These are phyloP conservation scores for Pythium plurisporium DNA, from an alignment of 352 stramenopile species.

Conservation along the genomic window DNA sequence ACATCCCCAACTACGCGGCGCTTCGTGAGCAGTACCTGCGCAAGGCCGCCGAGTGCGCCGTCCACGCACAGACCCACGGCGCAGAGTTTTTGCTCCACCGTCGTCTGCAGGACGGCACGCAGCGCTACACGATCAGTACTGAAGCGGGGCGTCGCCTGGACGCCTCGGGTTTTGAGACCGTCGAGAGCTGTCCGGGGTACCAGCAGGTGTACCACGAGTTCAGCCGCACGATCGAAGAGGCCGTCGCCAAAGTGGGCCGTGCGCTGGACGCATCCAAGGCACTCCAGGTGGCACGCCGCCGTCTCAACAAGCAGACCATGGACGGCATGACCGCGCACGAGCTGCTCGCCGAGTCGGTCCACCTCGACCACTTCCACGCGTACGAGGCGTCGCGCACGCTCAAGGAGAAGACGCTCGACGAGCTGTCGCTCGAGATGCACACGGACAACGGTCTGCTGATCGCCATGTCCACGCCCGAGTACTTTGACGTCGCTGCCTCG, in stretches of 20 bases:
- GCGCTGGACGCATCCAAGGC: constrained; percentile 53
- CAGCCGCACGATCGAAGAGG: constrained; percentile 47
- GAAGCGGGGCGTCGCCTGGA: constrained; percentile 44
- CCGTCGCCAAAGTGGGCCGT: constrained; percentile 47
- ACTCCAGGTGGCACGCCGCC: constrained; percentile 34
- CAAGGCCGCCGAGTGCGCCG: constrained; percentile 53
- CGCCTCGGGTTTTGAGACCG: constrained; percentile 33
- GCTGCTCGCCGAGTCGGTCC: constrained; percentile 61
- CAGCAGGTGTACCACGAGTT: constrained; percentile 49
- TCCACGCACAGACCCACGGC: constrained; percentile 39
- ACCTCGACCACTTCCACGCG: constrained; percentile 79
- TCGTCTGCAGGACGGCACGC: constrained; percentile 61
- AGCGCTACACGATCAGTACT: constrained; percentile 70
- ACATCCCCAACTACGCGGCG: constrained; percentile 52
- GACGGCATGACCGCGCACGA: constrained; percentile 44
- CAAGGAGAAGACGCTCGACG: constrained; percentile 16
- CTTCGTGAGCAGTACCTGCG: constrained; percentile 51
- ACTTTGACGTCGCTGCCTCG: constrained; percentile 50
- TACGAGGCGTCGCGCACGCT: constrained; percentile 41
- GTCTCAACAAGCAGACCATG: constrained; percentile 1
- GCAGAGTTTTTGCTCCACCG: constrained; percentile 67
- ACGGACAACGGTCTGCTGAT: constrained; percentile 76
- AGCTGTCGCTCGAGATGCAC: constrained; percentile 68
- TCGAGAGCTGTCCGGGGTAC: constrained; percentile 53
- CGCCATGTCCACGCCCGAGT: constrained; percentile 64